Conservation (phyloP, 208 protist species). For the Wallacemonas sp. region DNA sequence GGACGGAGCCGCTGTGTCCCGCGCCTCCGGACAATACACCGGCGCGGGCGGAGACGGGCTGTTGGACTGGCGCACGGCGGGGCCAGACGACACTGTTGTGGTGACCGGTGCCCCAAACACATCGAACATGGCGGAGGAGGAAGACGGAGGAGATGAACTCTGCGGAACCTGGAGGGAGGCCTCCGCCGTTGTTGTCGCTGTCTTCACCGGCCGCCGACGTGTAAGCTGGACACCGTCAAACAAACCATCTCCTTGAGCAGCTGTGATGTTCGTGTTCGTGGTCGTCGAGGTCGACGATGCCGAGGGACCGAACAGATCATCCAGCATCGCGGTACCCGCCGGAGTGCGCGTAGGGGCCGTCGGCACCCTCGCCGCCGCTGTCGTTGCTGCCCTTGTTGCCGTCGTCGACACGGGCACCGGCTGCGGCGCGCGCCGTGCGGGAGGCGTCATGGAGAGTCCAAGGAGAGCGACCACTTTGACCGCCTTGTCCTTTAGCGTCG, state of each 20-base stretch:
- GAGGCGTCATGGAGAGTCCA: constrained; percentile 21
- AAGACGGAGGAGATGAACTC: background rate
- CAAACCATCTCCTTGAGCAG: background rate
- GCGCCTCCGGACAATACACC: too few relatives aligned
- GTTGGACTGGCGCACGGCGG: too few relatives aligned
- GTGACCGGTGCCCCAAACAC: too few relatives aligned
- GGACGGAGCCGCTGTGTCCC: too few relatives aligned
- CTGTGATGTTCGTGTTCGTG: background rate
- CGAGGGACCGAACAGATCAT: constrained; percentile 31
- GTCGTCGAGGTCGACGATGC: background rate
- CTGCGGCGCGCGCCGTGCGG: background rate
- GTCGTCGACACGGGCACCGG: background rate
- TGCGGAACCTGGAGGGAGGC: too few relatives aligned
- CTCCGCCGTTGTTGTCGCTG: background rate
- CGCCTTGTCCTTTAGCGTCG: constrained; percentile 48
- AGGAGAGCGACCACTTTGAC: constrained; percentile 34
- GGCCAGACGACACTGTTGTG: too few relatives aligned
- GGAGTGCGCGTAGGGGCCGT: too few relatives aligned
- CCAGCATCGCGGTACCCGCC: constrained; percentile 9
- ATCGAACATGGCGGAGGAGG: background rate
- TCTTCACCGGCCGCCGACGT: background rate
- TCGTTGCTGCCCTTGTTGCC: background rate
- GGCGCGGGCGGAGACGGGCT: too few relatives aligned
- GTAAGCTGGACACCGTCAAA: constrained; percentile 1
- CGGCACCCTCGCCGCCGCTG: background rate